Base-by-base conservation (phyloP, 345 rosid genomes). In the Eucalyptus guilfoylei region DNA sequence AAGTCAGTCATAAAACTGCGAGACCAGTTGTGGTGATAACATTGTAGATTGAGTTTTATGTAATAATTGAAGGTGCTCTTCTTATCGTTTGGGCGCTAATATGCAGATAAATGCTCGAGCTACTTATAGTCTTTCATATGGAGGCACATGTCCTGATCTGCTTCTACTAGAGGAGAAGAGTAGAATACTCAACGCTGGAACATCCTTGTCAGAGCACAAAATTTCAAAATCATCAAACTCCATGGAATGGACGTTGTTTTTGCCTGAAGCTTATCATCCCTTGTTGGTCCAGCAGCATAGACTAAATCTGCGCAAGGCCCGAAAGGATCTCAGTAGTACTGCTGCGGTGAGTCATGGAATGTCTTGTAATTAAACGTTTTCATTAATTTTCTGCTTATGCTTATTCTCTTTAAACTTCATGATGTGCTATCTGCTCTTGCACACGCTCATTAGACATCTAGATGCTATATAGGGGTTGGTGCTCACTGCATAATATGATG, bases 61-160 rank as follows among this genome's bases (percentile, higher is more conserved):
- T 76, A 76, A 76, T 40, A 76, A 76, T 40, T 3, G 47, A 40
- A 76, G 47, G 47, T 76, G 83, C 83, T 37, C 83, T 76, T 40
- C 34, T 87, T 37, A n/a, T 69, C 28, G 26, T 28, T 85, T 80
- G 37, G 80, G 32, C 67, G 62, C 89, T 88, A 62, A 49, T 45
- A 88, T 91, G 91, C 91, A 97, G 99, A 93, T 97, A 87, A 95
- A 96, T 88, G 98, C 99, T 91, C 96, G 99, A 88, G 99, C 98
- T 89, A 94, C 93, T 88, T 95, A 94, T 88, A 93, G 99, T 91
- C 94, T 93, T 90, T 95, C 97, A 60, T 96, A 92, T 91, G 96
- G 96, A 89, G 98, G 98, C 90, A 67, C 95, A 85, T 93, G 94
- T 85, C 99, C 99, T 67, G 90, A 89, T 88, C 93, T 97, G 88